Evolutionary conservation across 805 yeast genomes (phyloP).

Genomic region (Blastobotrys terrestris): DNA sequence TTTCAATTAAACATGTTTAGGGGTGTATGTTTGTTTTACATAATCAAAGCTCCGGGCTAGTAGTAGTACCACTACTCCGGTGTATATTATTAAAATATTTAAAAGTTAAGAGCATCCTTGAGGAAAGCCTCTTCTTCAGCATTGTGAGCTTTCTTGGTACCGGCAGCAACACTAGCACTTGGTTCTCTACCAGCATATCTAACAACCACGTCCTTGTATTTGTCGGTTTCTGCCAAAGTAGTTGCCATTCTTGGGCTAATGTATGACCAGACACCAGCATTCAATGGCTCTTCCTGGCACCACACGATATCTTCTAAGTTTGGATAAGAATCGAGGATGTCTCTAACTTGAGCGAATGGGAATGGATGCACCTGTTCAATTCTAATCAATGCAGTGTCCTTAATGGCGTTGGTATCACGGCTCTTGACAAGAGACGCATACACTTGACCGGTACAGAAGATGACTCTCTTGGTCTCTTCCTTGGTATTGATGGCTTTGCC

Average conservation of each 20-base stretch:
- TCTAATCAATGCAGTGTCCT: slow-evolving; percentile 80
- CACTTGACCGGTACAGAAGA: slow-evolving; percentile 88
- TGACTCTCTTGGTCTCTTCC: slow-evolving; percentile 82
- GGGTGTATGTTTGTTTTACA: not conserved
- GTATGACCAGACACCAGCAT: slow-evolving; percentile 85
- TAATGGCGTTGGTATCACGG: slow-evolving; percentile 71
- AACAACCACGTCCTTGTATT: slow-evolving; percentile 49
- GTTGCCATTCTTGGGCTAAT: slow-evolving; percentile 80
- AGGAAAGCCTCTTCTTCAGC: slow-evolving; percentile 87
- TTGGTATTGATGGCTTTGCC: slow-evolving; percentile 70
- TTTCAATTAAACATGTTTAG: not conserved
- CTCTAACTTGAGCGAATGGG: slow-evolving; percentile 94
- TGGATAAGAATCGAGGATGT: slow-evolving; percentile 72
- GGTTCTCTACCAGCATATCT: slow-evolving; percentile 98
- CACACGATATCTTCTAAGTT: slow-evolving; percentile 82
- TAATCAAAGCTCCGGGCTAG: not conserved
- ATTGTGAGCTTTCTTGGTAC: slow-evolving; percentile 79
- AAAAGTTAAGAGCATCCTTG: slow-evolving; percentile 55
- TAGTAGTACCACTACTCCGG: not conserved
- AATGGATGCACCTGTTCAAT: slow-evolving; percentile 97
- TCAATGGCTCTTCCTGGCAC: slow-evolving; percentile 99
- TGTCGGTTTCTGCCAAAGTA: slow-evolving; percentile 66
- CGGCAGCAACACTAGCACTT: slow-evolving; percentile 97
- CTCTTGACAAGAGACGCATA: slow-evolving; percentile 86
- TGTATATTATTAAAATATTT: slow-evolving; percentile 1